Conservation (phyloP, 1,284 basidiomycete species). For the Pseudozyma flocculosa region DNA sequence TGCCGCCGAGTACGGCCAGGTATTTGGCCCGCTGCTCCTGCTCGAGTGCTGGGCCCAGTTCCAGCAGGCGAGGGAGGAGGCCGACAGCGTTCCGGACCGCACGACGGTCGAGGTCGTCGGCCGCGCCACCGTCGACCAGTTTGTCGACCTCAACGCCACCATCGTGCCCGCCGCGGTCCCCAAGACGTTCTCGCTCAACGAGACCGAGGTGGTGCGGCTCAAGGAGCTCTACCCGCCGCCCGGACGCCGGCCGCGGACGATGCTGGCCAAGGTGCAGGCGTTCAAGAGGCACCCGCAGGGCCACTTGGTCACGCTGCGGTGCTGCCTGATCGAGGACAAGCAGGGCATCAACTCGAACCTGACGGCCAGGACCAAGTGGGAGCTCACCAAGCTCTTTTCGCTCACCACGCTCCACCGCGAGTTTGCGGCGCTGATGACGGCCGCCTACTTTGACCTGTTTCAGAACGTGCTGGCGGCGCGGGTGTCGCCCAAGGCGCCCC, state of each 20-base stretch:
- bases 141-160: slow-evolving; percentile 39
- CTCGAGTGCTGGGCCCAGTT: slow-evolving; percentile 93
- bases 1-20: slow-evolving; percentile 70
- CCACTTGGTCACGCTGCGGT: slow-evolving; percentile 61
- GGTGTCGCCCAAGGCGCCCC: slow-evolving; percentile 61
- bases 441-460: slow-evolving; percentile 79
- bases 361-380: slow-evolving; percentile 70
- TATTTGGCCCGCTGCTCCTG: slow-evolving; percentile 84
- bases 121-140: slow-evolving; percentile 36
- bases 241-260: slow-evolving; percentile 61
- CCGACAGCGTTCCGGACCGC: slow-evolving; percentile 49
- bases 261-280: slow-evolving; percentile 76
- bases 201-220: slow-evolving; percentile 68
- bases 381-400: slow-evolving; percentile 79
- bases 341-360: slow-evolving; percentile 55
- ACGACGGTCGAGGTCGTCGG: slow-evolving; percentile 24
- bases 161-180: slow-evolving; percentile 23
- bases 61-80: slow-evolving; percentile 70
- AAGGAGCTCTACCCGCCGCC: slow-evolving; percentile 79
- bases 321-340: slow-evolving; percentile 60
- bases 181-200: slow-evolving; percentile 17
- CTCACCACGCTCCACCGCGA: slow-evolving; percentile 89
- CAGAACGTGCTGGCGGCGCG: slow-evolving; percentile 71
- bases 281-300: slow-evolving; percentile 65
- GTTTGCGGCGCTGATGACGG: slow-evolving; percentile 79